Evolutionary conservation across 1,139 yeast genomes (phyloP).

Genomic region (Taphrina communis): DNA sequence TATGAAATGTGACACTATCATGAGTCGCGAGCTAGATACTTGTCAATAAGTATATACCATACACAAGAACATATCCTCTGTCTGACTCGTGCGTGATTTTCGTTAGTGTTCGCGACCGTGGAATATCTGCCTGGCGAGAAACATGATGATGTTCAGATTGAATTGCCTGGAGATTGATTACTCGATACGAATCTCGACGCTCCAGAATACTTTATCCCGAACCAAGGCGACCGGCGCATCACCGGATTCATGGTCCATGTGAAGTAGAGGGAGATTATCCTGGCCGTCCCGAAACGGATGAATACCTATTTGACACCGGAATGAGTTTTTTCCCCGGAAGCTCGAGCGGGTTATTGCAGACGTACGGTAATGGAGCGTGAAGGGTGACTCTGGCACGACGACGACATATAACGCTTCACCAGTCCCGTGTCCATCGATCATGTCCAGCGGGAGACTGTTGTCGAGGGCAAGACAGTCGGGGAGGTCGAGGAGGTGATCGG

Average conservation of each 20-base stretch:
- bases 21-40: neutral
- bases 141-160: too few species aligned
- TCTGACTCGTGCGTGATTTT: too few species aligned
- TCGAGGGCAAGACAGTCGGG: too few species aligned
- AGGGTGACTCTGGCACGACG: neutral
- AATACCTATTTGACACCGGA: neutral
- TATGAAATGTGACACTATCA: too few species aligned
- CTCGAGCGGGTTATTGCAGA: too few species aligned
- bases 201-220: neutral
- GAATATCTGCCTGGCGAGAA: too few species aligned
- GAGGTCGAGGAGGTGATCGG: neutral
- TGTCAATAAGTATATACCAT: neutral
- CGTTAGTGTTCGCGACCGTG: too few species aligned
- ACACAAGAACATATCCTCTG: too few species aligned
- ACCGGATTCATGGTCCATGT: neutral
- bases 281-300: neutral
- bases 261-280: too few species aligned
- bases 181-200: neutral
- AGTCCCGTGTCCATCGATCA: neutral
- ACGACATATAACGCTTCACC: slow-evolving; percentile 2
- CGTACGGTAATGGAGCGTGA: slow-evolving; percentile 8
- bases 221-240: neutral
- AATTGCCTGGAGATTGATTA: neutral
- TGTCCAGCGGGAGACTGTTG: too few species aligned
- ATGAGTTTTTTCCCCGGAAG: neutral